phyloP scores from a whole-genome alignment of 805 yeast genomes.

The Barnettozyma sp. region DNA sequence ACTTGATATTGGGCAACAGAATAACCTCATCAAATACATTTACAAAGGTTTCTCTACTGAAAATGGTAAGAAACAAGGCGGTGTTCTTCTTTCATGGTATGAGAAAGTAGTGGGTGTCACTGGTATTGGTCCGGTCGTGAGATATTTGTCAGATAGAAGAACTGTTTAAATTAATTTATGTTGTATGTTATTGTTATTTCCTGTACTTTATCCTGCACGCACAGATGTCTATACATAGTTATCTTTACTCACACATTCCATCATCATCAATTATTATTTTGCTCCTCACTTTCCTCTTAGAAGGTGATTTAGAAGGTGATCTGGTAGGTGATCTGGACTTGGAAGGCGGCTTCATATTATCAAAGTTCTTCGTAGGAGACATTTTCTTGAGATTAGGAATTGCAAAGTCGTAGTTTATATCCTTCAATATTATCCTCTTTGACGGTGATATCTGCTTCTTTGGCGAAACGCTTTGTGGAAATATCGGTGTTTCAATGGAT shows the following conservation, averaged over 20 bases:
- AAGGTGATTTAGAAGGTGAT: constrained; percentile 6
- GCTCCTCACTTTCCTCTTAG: constrained; percentile 5
- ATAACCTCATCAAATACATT: constrained; percentile 72
- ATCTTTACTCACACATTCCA: too few species aligned
- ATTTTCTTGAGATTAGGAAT: constrained; percentile 9
- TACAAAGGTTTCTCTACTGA: constrained; percentile 78
- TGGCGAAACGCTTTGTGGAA: constrained; percentile 10
- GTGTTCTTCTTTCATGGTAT: constrained; percentile 81
- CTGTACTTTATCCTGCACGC: too few species aligned
- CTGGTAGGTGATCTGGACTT: constrained; percentile 1
- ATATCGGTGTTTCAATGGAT: constrained; percentile 12
- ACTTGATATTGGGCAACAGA: constrained; percentile 60
- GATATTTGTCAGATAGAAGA: constrained; percentile 82
- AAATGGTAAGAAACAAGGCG: constrained; percentile 81
- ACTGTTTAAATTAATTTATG: constrained; percentile 41
- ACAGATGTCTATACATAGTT: too few species aligned
- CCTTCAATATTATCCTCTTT: constrained; percentile 12
- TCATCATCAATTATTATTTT: constrained; percentile 4
- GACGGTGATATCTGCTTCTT: constrained; percentile 14
- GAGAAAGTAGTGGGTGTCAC: constrained; percentile 79
- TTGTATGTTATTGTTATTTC: too few species aligned
- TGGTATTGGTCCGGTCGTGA: constrained; percentile 84
- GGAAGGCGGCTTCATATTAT: constrained; percentile 10
- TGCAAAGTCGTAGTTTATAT: constrained; percentile 13
- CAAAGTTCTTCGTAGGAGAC: constrained; percentile 10